Conservation (phyloP, 305 asterid genomes). For the Solanum hybrid region DNA sequence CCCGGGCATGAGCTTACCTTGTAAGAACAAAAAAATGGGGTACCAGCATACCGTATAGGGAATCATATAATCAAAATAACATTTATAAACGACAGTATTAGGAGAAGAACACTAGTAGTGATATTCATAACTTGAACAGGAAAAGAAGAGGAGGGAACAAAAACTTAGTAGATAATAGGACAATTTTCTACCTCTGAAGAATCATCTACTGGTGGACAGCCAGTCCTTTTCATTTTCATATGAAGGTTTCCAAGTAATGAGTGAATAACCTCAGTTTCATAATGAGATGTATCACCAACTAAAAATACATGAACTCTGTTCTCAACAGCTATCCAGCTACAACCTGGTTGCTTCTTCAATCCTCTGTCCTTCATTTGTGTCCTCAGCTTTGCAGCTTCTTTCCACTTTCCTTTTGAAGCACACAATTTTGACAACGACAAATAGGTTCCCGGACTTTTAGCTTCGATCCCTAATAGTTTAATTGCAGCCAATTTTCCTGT, state of each 20-base stretch:
- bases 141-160: neutral
- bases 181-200: neutral
- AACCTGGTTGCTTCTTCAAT: constrained; percentile 69
- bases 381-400: constrained; percentile 43
- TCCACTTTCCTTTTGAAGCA: constrained; percentile 30
- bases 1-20: neutral
- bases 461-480: constrained; percentile 28
- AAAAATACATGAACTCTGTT: constrained; percentile 46
- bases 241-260: constrained; percentile 31
- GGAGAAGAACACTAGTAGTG: neutral
- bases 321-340: constrained; percentile 68
- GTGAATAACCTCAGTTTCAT: constrained; percentile 16
- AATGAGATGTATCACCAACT: constrained; percentile 34
- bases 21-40: neutral
- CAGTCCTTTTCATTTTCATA: constrained; percentile 35
- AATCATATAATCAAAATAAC: neutral
- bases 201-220: neutral
- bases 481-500: constrained; percentile 37
- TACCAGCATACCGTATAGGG: neutral
- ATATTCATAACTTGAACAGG: neutral
- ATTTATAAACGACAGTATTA: neutral
- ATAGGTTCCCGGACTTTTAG: constrained; percentile 28
- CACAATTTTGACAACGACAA: constrained; percentile 31
- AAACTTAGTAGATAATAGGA: neutral
- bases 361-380: constrained; percentile 46